Conservation (phyloP, 495 filamentous ascomycete species). For the Xylaria scruposa region DNA sequence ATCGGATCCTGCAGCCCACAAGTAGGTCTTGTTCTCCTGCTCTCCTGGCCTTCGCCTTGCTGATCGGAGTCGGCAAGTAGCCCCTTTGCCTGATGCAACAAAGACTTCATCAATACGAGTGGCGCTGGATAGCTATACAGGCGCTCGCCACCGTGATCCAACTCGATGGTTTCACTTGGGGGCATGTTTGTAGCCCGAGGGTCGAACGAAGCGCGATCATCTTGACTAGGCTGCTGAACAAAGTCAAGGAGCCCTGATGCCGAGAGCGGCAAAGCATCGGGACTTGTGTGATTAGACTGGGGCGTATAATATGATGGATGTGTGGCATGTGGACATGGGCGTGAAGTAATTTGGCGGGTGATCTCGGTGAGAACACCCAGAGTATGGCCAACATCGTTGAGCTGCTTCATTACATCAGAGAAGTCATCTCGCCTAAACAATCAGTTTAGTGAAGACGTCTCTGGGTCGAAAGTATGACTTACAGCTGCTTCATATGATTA, state of each 20-base stretch:
- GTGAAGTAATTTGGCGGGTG: conserved; percentile 27
- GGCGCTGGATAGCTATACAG: conserved; percentile 30
- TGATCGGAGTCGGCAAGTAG: conserved; percentile 6
- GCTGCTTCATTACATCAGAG: conserved; percentile 28
- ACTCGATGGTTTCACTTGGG: conserved; percentile 20
- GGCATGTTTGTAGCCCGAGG: conserved; percentile 8
- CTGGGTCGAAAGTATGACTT: conserved; percentile 1
- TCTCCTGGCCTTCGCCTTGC: neutral
- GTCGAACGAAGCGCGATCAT: neutral
- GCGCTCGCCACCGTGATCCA: conserved; percentile 28
- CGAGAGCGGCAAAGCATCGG: neutral
- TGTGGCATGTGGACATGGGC: conserved; percentile 15
- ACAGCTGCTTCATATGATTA: conserved; percentile 33
- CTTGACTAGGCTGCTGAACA: conserved; percentile 12
- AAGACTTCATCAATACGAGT: conserved; percentile 27
- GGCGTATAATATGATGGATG: neutral
- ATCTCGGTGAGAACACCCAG: conserved; percentile 27
- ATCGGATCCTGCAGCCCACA: conserved; percentile 17
- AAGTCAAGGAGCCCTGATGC: conserved; percentile 4
- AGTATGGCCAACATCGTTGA: conserved; percentile 28
- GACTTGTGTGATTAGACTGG: conserved; percentile 7
- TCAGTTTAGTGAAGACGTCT: neutral
- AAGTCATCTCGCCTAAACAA: conserved; percentile 31
- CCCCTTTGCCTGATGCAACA: conserved; percentile 12
- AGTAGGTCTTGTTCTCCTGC: neutral